Evolutionary conservation across 2,329 filamentous ascomycete species (phyloP), one percentile per base, ranked within the genome.

Genomic region (Alternaria sp.): DNA sequence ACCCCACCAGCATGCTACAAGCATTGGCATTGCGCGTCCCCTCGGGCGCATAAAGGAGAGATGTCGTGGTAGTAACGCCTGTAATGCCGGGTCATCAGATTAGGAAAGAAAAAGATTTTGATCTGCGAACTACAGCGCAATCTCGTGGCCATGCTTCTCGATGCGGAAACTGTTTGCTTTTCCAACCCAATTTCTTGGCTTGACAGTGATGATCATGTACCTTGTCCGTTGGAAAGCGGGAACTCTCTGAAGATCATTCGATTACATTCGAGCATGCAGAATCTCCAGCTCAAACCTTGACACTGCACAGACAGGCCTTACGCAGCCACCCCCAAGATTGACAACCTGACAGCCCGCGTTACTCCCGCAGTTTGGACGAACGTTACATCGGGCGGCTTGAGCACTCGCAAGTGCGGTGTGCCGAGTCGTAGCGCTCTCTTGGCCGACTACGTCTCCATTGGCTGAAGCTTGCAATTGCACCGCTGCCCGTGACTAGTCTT

Each of bases 381-480:
- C 53, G 57, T 60, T 60, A 60, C 57, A 60, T 60, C 57, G 57
- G 53, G 53, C 52, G 57, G 57, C 38, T 57, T 60, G 52, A 57
- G 57, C 53, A 32, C 41, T 51, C 32, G 41, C 30, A 42, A 48
- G 43, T 53, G 58, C 58, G 48, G 58, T 32, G 34, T 28, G 58
- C 58, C 54, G 54, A 57, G 47, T 39, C 24, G 36, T 32, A 41
- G 54, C 47, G 30, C 28, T 42, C 20, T 32, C 48, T 53, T 57
- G 47, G 48, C 58, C 8, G 3, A 26, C 41, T 30, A 24, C 16
- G n/a, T 5, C 14, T 8, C 39, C 9, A 70, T 69, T 71, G 66
- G 68, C 43, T 51, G 48, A 38, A 22, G 44, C 26, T n/a, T 38
- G 41, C 51, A 58, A 67, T 67, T 70, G 58, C 58, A 59, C 54